A percentile compares a stretch with the other conserved stretches of the same genome.
Evolutionary conservation across 495 filamentous ascomycete species (phyloP).

Genomic region (Friedmanniomyces simplex): DNA sequence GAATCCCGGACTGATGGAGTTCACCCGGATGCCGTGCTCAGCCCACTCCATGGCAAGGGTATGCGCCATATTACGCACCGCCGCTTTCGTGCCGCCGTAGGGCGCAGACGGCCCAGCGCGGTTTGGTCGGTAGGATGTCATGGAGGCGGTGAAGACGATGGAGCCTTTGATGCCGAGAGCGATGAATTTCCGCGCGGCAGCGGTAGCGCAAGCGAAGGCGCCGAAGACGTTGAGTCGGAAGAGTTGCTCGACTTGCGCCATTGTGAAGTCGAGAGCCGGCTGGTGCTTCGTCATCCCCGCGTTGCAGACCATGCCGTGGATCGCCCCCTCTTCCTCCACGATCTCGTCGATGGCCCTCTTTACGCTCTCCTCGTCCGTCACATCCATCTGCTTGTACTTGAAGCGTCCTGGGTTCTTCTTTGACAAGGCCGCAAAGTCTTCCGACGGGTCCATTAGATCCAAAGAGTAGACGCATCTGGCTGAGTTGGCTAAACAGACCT

Average conservation of each 20-base stretch:
- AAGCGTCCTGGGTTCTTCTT: conserved; percentile 29
- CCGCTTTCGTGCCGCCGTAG: conserved; percentile 29
- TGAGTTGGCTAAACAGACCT: conserved; percentile 35
- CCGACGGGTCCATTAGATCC: conserved; percentile 35
- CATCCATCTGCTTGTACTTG: conserved; percentile 34
- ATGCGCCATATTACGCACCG: conserved; percentile 30
- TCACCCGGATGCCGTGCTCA: conserved; percentile 38
- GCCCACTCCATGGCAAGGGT: conserved; percentile 42
- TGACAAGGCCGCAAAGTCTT: conserved; percentile 31
- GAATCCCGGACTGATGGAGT: conserved; percentile 31
- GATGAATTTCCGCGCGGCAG: conserved; percentile 35
- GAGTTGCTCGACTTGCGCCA: conserved; percentile 32
- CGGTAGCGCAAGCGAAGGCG: conserved; percentile 33
- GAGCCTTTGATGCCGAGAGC: conserved; percentile 36
- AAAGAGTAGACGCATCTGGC: conserved; percentile 35
- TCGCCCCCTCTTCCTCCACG: conserved; percentile 29
- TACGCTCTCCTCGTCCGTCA: conserved; percentile 34
- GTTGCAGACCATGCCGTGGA: conserved; percentile 34
- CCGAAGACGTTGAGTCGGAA: conserved; percentile 41
- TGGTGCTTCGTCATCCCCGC: conserved; percentile 41
- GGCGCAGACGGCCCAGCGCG: conserved; percentile 29
- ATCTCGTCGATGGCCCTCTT: conserved; percentile 33
- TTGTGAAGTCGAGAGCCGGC: conserved; percentile 35
- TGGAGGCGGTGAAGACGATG: conserved; percentile 39
- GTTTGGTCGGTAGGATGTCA: conserved; percentile 41